Base-by-base conservation (phyloP, 2,329 filamentous ascomycete genomes). In the Penicillium sp. region DNA sequence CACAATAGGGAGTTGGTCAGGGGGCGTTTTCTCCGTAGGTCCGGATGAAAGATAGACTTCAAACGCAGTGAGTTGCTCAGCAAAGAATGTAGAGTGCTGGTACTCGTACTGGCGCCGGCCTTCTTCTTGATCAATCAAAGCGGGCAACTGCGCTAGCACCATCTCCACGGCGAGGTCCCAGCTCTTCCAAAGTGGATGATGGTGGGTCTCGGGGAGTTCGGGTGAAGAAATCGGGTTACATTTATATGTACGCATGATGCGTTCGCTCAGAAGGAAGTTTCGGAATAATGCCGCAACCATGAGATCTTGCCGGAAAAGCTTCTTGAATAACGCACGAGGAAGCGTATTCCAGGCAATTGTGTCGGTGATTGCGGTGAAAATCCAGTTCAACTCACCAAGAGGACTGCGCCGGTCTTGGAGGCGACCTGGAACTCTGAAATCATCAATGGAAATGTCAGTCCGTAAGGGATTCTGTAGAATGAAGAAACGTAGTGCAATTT, bases 241-340 rank as follows among this genome's bases (percentile, higher is more conserved):
- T 64, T 96, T 92, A 70, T 98, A 97, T 1, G 93, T 91, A 57
- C 90, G 87, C 95, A 99, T 98, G 66, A 99, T 90, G 63, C 95
- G 86, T 74, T 99, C 95, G 3, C 92, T 91, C 3, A 99, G 84
- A 1, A 99, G 83, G 70, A 98, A 98, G 72, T 99, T 99, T 52
- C 95, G 86, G 75, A 98, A 99, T 8, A 99, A 80, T 2, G 95
- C 95, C 13, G 95, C 95, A n/a, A 99, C 95, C 93, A 99, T 98
- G 13, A 99, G 82, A 73, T 99, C 95, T 73, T 99, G 95, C 43
- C 95, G 82, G 75, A 99, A 99, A 58, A 98, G 90, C 74, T 96
- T 96, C 75, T 96, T 93, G 77, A 99, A 99, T 11, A 97, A 79
- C 21, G 92, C 86, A 46, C 93, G 89, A 3, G 93, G 91, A 4